Base-by-base conservation (phyloP, 2,329 filamentous ascomycete species). In the Pseudopyricularia javanii region DNA sequence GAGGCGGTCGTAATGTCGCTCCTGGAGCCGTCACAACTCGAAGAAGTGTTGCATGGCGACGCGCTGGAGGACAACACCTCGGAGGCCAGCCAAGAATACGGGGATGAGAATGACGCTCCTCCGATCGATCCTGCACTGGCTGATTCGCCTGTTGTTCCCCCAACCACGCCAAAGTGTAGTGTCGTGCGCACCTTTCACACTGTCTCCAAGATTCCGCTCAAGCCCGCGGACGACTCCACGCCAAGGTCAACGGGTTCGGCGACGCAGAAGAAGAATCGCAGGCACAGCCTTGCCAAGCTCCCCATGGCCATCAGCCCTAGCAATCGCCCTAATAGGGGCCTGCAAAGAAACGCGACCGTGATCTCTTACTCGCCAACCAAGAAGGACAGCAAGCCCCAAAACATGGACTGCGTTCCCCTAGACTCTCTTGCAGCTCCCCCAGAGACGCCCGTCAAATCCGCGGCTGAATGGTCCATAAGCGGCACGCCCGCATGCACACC, bases 121-220 rank as follows among this genome's bases (percentile, higher is more conserved):
- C 47, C 30, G 14, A 71, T 79, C 20, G 76, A 82, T 54, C 74
- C 75, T 17, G 68, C 68, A 22, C 65, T 79, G 32, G 59, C 12
- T 15, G 15, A 49, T 32, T 55, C 53, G 55, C 63, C 54, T 34
- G 62, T 53, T 40, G 64, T 69, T 2, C 63, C 65, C 2, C 79
- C 78, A 1, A 68, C 73, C 7, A 86, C 83, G 1, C 83, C 83
- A 0, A 68, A 74, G 50, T 75, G 79, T 15, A 20, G 28, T 20
- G 66, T 69, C 0, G 68, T 66, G n/a, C 72, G 74, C 53, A 71
- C 75, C n/a, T 79, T 85, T 56, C 80, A 86, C 64, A 91, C 87
- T 0, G 82, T 87, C 0, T 86, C 84, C 26, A 91, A 90, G 67
- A 80, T 91, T 4, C 86, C 86, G 1, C 68, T 91, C 40, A 88